Conservation (phyloP, 805 yeast genomes). For the Nadsonia fulvescens region DNA sequence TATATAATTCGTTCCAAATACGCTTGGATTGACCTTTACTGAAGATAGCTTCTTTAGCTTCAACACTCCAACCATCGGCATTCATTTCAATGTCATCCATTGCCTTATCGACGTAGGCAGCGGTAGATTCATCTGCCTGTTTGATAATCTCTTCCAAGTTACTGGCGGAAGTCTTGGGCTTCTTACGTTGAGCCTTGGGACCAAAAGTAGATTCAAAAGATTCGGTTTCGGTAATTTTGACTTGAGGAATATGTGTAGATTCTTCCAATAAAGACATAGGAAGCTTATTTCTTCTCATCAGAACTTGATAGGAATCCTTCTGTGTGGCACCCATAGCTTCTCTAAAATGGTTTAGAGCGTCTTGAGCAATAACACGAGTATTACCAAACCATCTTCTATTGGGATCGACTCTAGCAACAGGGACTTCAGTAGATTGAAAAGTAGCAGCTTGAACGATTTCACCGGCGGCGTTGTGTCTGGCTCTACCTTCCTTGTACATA, state of each 20-base stretch:
- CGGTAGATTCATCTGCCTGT: slow-evolving; percentile 36
- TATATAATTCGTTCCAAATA: slow-evolving; percentile 94
- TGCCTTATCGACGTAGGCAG: slow-evolving; percentile 50
- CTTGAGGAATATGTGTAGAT: slow-evolving; percentile 56
- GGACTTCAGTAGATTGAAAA: slow-evolving; percentile 72
- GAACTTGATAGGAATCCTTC: slow-evolving; percentile 69
- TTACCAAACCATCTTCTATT: slow-evolving; percentile 96
- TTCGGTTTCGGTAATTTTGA: slow-evolving; percentile 77
- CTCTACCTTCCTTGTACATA: slow-evolving; percentile 88
- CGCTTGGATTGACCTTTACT: slow-evolving; percentile 95
- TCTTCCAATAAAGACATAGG: slow-evolving; percentile 94
- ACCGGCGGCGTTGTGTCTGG: slow-evolving; percentile 72
- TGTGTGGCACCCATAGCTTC: slow-evolving; percentile 81
- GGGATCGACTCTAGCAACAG: slow-evolving; percentile 87
- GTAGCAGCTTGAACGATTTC: slow-evolving; percentile 76
- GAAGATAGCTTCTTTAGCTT: slow-evolving; percentile 90
- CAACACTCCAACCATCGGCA: slow-evolving; percentile 71
- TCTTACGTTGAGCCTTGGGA: slow-evolving; percentile 85
- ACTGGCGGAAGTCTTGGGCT: slow-evolving; percentile 66
- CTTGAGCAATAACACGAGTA: slow-evolving; percentile 93
- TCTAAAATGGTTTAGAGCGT: slow-evolving; percentile 84
- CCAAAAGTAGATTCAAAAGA: slow-evolving; percentile 71
- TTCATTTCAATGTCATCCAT: slow-evolving; percentile 44
- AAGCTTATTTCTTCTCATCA: slow-evolving; percentile 72
- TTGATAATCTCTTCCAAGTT: slow-evolving; percentile 62